These are phyloP conservation scores for Rhizophora mangle DNA, from an alignment of 345 rosid species.

Conservation along the genomic window DNA sequence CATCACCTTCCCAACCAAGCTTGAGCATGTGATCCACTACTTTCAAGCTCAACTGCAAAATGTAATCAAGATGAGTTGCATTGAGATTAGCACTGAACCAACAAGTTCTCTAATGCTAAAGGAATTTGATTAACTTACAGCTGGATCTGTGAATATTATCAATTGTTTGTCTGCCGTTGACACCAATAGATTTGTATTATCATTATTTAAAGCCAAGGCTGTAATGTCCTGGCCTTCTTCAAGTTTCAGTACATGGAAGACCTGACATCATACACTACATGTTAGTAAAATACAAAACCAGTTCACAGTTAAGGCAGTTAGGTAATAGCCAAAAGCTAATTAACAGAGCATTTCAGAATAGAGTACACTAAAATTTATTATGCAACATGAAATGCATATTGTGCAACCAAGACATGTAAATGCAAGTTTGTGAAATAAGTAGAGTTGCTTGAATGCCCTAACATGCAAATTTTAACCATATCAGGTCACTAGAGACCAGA, in stretches of 20 bases:
- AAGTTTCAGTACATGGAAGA: conserved; percentile 68
- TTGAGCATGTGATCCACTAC: conserved; percentile 93
- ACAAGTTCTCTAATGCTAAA: neutral
- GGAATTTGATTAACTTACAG: conserved; percentile 51
- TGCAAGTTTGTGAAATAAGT: neutral
- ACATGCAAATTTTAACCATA: neutral
- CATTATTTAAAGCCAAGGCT: conserved; percentile 70
- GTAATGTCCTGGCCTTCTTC: conserved; percentile 76
- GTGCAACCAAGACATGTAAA: neutral
- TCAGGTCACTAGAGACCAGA: neutral
- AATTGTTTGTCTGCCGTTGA: conserved; percentile 89
- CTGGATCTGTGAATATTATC: conserved; percentile 90
- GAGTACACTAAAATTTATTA: neutral
- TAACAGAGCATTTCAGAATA: neutral
- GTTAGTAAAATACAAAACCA: conserved; percentile 9
- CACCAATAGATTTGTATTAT: conserved; percentile 85
- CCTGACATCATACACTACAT: conserved; percentile 41
- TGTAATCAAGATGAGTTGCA: conserved; percentile 1
- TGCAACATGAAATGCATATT: neutral
- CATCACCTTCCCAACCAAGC: conserved; percentile 98
- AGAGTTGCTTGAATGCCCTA: neutral
- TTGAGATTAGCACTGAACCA: neutral
- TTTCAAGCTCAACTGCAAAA: conserved; percentile 78
- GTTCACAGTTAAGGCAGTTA: neutral
- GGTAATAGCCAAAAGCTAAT: neutral